Conservation (phyloP, 2,329 filamentous ascomycete species). For the Gyromitra esculenta region DNA sequence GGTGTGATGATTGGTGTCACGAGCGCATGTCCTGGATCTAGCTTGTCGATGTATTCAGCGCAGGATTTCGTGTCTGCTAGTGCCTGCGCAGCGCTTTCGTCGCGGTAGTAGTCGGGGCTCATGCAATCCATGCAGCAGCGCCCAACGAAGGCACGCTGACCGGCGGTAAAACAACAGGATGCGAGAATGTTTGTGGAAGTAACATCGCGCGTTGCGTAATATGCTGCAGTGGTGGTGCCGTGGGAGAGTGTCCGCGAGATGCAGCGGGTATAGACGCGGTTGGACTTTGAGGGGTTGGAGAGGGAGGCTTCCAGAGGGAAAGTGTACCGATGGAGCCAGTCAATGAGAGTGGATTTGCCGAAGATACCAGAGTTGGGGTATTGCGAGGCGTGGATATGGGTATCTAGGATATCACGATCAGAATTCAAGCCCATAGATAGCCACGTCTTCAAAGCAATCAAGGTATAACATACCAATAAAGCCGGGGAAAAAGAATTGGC, state of each 20-base stretch:
- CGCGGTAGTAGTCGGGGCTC: conserved; percentile 81
- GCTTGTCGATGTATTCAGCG: conserved; percentile 71
- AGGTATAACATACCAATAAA: conserved; percentile 73
- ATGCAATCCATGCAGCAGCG: conserved; percentile 93
- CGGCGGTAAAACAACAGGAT: conserved; percentile 78
- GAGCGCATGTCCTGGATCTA: conserved; percentile 73
- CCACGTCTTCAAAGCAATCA: neutral
- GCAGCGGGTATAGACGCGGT: conserved; percentile 77
- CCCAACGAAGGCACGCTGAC: conserved; percentile 90
- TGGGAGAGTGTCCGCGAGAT: conserved; percentile 83
- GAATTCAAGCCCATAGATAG: conserved; percentile 1
- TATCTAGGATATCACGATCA: conserved; percentile 70
- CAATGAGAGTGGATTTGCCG: conserved; percentile 88
- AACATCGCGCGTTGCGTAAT: conserved; percentile 91
- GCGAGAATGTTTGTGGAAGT: conserved; percentile 89
- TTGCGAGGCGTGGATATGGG: conserved; percentile 93
- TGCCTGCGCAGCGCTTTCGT: conserved; percentile 71
- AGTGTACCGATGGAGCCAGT: conserved; percentile 94
- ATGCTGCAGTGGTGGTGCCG: conserved; percentile 93
- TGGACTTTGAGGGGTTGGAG: conserved; percentile 70
- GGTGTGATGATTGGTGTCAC: conserved; percentile 83
- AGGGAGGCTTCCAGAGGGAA: conserved; percentile 90
- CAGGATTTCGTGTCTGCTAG: conserved; percentile 68
- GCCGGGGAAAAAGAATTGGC: conserved; percentile 83
- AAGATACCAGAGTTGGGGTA: conserved; percentile 95